Evolutionary conservation across 345 rosid genomes (phyloP).

Genomic region (Erucastrum elatum): DNA sequence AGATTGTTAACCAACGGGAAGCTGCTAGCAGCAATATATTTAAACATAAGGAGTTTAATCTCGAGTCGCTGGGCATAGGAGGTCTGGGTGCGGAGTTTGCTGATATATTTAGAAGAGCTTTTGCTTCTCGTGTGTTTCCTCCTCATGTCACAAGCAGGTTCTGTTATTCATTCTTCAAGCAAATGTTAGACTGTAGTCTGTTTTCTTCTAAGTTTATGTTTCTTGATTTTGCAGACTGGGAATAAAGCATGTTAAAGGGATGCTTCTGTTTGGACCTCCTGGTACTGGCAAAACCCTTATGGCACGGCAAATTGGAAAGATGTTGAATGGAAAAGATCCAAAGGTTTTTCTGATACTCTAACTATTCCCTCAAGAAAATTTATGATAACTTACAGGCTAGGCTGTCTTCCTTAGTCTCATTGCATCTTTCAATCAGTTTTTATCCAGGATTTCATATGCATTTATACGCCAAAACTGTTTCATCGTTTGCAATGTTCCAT

Average conservation of each 20-base stretch:
- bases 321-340: slow-evolving; percentile 97
- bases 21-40: slow-evolving; percentile 95
- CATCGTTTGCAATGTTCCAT: not conserved
- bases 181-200: slow-evolving; percentile 1
- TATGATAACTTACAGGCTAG: not conserved
- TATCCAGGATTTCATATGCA: no score
- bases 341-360: slow-evolving; percentile 64
- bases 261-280: slow-evolving; percentile 98
- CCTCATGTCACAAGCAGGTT: slow-evolving; percentile 94
- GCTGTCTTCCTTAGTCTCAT: not conserved
- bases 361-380: not conserved
- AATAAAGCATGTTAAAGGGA: slow-evolving; percentile 96
- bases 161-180: slow-evolving; percentile 27
- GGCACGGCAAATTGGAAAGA: slow-evolving; percentile 99
- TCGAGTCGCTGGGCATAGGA: slow-evolving; percentile 92
- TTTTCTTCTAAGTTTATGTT: slow-evolving; percentile 24
- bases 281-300: slow-evolving; percentile 98
- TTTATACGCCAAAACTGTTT: no score
- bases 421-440: not conserved
- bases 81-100: slow-evolving; percentile 99
- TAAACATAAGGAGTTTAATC: slow-evolving; percentile 94
- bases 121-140: slow-evolving; percentile 99
- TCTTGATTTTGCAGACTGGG: slow-evolving; percentile 74
- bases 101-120: slow-evolving; percentile 98
- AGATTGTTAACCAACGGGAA: slow-evolving; percentile 97